Evolutionary conservation across 164 flowering plant species (phyloP), one percentile per base, ranked within the genome.

Genomic region (Chloranthus sessilifolius): DNA sequence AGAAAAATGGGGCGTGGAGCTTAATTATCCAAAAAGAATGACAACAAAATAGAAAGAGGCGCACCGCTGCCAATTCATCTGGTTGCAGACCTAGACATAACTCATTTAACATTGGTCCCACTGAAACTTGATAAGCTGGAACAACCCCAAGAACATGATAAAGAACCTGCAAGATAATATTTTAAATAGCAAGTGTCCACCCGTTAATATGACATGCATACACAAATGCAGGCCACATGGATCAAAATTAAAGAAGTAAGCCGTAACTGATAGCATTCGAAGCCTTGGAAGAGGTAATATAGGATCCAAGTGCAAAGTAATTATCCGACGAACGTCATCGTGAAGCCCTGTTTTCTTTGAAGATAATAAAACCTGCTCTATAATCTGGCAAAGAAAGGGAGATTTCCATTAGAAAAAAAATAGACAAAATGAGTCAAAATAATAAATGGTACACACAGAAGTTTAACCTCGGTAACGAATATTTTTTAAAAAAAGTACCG

Each of bases 251-350:
- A 10, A 21, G n/a, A 42, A 42, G n/a, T 1, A 66, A 47, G 26
- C 15, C 37, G 14, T 73, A 74, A 94, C 99, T 60, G 99, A 87
- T 73, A 94, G 20, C 99, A 94, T 94, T 47, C 69, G 82, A 57
- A 89, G 75, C 65, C 99, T 76, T 7, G 99, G 97, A 68, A 87
- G 81, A 10, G 99, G 99, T 53, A 89, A 66, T 52, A 83, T 56
- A 2, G 99, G 94, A 72, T 94, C 97, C 88, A 90, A 50, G 72
- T 94, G 99, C 64, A 87, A 47, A 59, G 80, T 83, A 26, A 94
- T 74, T 64, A 94, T 82, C 23, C 48, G 79, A 55, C 89, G 95
- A 52, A 81, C 95, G 61, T 72, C 74, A 69, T 85, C 88, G 74
- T 94, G 99, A 69, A 94, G 83, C 41, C 74, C 74, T 20, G 99